phyloP scores from a whole-genome alignment of 2,329 filamentous ascomycete species.

The Hypoxylon rubiginosum region DNA sequence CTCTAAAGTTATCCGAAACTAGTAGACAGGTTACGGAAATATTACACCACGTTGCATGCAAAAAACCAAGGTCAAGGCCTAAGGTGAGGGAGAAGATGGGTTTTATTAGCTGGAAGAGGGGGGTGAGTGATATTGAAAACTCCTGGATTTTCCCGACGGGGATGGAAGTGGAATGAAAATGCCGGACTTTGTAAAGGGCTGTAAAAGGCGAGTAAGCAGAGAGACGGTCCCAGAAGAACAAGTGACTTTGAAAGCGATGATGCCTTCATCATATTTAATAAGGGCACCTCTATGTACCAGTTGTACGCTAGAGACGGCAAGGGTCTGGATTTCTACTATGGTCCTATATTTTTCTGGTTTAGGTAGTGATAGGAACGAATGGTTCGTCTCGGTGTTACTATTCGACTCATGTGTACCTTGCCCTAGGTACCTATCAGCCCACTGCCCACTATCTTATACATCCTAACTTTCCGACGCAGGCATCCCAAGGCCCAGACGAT shows the following conservation, averaged over 20 bases:
- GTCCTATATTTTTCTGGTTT: slow-evolving; percentile 40
- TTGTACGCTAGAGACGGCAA: slow-evolving; percentile 4
- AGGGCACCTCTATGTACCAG: not conserved
- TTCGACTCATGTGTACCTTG: slow-evolving; percentile 31
- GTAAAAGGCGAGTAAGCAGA: slow-evolving; percentile 26
- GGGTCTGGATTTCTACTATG: slow-evolving; percentile 31
- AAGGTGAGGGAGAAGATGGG: slow-evolving; percentile 1
- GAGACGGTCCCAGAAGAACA: slow-evolving; percentile 9
- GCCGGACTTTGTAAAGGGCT: not conserved
- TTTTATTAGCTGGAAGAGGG: slow-evolving; percentile 9
- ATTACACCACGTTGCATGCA: slow-evolving; percentile 32
- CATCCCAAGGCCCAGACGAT: slow-evolving; percentile 12
- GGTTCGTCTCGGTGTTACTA: slow-evolving; percentile 39
- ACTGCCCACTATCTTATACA: slow-evolving; percentile 25
- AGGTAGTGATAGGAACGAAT: slow-evolving; percentile 30
- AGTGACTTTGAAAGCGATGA: slow-evolving; percentile 12
- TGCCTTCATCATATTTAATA: slow-evolving; percentile 23
- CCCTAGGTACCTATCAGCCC: slow-evolving; percentile 23
- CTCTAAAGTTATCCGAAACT: slow-evolving; percentile 13
- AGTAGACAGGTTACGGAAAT: slow-evolving; percentile 17
- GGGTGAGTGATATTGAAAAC: slow-evolving; percentile 12
- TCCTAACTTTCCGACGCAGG: not conserved
- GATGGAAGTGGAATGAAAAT: slow-evolving; percentile 20
- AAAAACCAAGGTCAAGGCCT: slow-evolving; percentile 15
- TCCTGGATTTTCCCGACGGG: slow-evolving; percentile 12